phyloP scores from a whole-genome alignment of 2,329 filamentous ascomycete genomes.

The Colletotrichum sansevieriae region DNA sequence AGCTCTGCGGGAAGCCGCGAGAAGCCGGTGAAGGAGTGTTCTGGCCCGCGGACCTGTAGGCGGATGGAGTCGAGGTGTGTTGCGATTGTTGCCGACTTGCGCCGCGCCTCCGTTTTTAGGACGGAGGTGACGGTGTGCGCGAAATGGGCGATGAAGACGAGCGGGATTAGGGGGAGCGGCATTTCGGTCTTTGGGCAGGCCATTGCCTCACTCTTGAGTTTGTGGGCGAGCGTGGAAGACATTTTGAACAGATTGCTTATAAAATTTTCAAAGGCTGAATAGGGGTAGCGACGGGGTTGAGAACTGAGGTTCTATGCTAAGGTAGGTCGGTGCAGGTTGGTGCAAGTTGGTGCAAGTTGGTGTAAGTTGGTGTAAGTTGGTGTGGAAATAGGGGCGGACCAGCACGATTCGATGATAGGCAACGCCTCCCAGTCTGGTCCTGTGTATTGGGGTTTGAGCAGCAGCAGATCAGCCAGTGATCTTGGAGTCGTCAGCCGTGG shows the following conservation, averaged over 20 bases:
- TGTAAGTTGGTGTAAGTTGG: neutral
- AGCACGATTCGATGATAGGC: neutral
- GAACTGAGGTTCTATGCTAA: neutral
- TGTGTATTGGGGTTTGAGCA: neutral
- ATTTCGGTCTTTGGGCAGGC: conserved; percentile 21
- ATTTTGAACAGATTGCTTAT: neutral
- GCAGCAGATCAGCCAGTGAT: neutral
- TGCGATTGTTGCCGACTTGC: conserved; percentile 26
- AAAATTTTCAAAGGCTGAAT: neutral
- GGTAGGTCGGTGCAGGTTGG: neutral
- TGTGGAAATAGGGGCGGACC: neutral
- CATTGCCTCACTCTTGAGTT: conserved; percentile 26
- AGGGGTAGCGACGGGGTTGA: neutral
- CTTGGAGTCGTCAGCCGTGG: neutral
- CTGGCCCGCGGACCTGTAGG: conserved; percentile 34
- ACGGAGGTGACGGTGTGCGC: conserved; percentile 30
- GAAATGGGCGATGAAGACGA: conserved; percentile 40
- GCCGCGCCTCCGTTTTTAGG: conserved; percentile 26
- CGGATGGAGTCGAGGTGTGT: conserved; percentile 27
- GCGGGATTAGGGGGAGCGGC: conserved; percentile 33
- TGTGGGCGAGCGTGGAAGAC: conserved; percentile 21
- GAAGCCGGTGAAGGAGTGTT: conserved; percentile 33
- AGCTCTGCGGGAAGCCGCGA: conserved; percentile 32
- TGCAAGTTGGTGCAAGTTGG: neutral
- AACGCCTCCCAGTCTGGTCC: neutral